A percentile compares a stretch with the other conserved stretches of the same genome.
Evolutionary conservation across 148 eudicot species (phyloP).

Genomic region (Gaultheria prostrata): DNA sequence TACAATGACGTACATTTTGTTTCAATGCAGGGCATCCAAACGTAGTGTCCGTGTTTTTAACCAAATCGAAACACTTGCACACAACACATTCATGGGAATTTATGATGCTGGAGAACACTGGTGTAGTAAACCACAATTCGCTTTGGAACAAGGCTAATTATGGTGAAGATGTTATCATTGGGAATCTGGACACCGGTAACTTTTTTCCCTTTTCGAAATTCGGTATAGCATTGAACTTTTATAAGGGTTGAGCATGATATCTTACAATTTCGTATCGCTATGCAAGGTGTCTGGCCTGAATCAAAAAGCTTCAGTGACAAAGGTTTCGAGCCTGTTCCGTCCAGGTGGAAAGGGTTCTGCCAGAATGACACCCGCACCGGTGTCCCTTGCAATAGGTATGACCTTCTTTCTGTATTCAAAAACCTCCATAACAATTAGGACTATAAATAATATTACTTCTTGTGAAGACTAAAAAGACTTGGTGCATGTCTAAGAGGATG

Average conservation of each 20-base stretch:
- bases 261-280: neutral
- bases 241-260: too few species aligned
- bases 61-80: conserved; percentile 45
- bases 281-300: conserved; percentile 76
- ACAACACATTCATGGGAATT: conserved; percentile 78
- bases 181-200: conserved; percentile 65
- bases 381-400: conserved; percentile 56
- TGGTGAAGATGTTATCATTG: conserved; percentile 68
- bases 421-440: neutral
- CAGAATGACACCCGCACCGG: conserved; percentile 18
- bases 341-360: conserved; percentile 69
- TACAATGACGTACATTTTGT: neutral
- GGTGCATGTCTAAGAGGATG: neutral
- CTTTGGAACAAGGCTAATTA: conserved; percentile 43
- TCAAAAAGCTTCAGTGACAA: conserved; percentile 59
- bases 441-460: too few species aligned
- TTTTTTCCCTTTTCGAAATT: neutral
- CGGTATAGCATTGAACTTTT: neutral
- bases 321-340: conserved; percentile 50
- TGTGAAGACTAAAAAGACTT: neutral
- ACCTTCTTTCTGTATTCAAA: neutral
- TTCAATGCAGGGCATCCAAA: conserved; percentile 43
- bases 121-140: conserved; percentile 21
- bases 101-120: conserved; percentile 34
- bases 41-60: conserved; percentile 56